Evolutionary conservation across 805 yeast species (phyloP).

Genomic region (Saccharomycopsis babjevae): DNA sequence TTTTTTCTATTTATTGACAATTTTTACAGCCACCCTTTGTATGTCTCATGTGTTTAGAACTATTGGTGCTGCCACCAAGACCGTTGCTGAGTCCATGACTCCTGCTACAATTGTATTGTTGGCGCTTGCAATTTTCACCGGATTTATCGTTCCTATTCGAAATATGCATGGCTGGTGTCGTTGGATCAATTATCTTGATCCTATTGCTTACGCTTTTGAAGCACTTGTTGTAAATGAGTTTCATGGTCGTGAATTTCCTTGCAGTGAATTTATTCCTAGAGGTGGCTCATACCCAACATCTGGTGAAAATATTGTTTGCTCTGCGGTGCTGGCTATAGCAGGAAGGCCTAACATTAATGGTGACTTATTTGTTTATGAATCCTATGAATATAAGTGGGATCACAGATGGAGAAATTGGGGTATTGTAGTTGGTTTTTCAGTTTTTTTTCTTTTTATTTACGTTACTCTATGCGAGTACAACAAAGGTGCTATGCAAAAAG

Average conservation of each 20-base stretch:
- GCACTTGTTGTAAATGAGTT: constrained; percentile 37
- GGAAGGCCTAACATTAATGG: constrained; percentile 41
- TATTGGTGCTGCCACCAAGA: constrained; percentile 31
- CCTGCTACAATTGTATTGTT: constrained; percentile 34
- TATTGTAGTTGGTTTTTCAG: constrained; percentile 39
- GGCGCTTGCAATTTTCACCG: constrained; percentile 31
- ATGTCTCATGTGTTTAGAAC: constrained; percentile 33
- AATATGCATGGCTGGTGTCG: constrained; percentile 38
- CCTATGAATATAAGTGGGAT: constrained; percentile 33
- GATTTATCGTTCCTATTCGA: constrained; percentile 35
- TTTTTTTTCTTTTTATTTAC: constrained; percentile 43
- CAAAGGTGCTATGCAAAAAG: constrained; percentile 46
- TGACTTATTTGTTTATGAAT: constrained; percentile 29
- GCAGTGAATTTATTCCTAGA: constrained; percentile 31
- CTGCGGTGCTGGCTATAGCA: constrained; percentile 39
- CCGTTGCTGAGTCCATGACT: constrained; percentile 34
- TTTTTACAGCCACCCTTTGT: constrained; percentile 33
- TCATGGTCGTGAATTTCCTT: constrained; percentile 27
- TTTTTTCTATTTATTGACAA: constrained; percentile 41
- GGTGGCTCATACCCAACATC: constrained; percentile 32
- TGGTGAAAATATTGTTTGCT: constrained; percentile 31
- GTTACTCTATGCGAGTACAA: constrained; percentile 40
- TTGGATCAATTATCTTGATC: constrained; percentile 37
- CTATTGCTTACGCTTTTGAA: constrained; percentile 34
- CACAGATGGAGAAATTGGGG: constrained; percentile 61